Evolutionary conservation across 2,329 filamentous ascomycete species (phyloP).

Genomic region (Colletotrichum liriopes): DNA sequence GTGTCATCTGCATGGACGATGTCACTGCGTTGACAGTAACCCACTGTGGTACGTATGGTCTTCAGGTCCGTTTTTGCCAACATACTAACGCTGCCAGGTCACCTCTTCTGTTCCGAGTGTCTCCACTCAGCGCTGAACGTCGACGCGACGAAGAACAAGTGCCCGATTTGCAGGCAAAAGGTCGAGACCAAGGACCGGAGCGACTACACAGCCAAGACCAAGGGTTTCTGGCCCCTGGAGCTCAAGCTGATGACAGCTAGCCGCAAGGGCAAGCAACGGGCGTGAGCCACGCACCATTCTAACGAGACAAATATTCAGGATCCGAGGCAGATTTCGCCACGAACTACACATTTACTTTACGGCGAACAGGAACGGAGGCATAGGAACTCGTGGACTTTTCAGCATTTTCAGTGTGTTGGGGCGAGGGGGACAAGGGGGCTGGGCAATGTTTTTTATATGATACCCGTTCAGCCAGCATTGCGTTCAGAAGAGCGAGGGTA

Average conservation of each 20-base stretch:
- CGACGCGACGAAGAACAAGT: slow-evolving; percentile 69
- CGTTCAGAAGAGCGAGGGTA: slow-evolving; percentile 5
- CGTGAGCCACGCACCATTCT: slow-evolving; percentile 17
- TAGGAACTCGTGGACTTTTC: background rate
- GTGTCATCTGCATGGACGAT: slow-evolving; percentile 78
- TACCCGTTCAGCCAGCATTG: slow-evolving; percentile 40
- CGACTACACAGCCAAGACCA: slow-evolving; percentile 61
- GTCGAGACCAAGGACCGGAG: slow-evolving; percentile 65
- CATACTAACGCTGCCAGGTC: slow-evolving; percentile 60
- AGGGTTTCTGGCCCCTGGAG: slow-evolving; percentile 72
- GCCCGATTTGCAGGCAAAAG: slow-evolving; percentile 75
- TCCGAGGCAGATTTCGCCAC: background rate
- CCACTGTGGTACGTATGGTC: slow-evolving; percentile 72
- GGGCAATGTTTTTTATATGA: slow-evolving; percentile 31
- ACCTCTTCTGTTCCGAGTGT: slow-evolving; percentile 76
- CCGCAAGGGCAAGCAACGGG: slow-evolving; percentile 64
- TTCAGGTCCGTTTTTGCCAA: background rate
- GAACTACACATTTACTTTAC: slow-evolving; percentile 4
- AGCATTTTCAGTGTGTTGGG: slow-evolving; percentile 38
- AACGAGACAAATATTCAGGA: background rate
- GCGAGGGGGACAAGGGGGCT: background rate
- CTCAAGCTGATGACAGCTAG: slow-evolving; percentile 74
- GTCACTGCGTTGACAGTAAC: slow-evolving; percentile 73
- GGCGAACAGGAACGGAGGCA: slow-evolving; percentile 2
- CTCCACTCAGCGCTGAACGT: slow-evolving; percentile 73